Percentiles rank a stretch among this genome's conserved stretches.
Evolutionary conservation across 805 yeast species (phyloP).

Genomic region (Hanseniaspora osmophila): DNA sequence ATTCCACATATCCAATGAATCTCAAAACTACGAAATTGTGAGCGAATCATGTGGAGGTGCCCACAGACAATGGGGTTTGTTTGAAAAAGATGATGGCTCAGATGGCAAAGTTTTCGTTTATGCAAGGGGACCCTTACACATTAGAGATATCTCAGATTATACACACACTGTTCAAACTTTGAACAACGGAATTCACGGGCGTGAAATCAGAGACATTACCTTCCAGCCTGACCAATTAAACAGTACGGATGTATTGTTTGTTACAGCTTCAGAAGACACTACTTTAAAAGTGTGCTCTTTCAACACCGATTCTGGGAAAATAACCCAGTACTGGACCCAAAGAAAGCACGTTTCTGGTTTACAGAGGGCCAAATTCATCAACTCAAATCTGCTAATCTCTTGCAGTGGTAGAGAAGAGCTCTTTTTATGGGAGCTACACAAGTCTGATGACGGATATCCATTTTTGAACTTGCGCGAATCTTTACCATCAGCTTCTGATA

Average conservation of each 20-base stretch:
- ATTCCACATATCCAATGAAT: constrained; percentile 74
- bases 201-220: constrained; percentile 72
- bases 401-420: constrained; percentile 85
- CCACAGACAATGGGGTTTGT: constrained; percentile 68
- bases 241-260: constrained; percentile 27
- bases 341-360: constrained; percentile 82
- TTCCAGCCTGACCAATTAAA: constrained; percentile 26
- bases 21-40: constrained; percentile 53
- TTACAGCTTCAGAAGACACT: constrained; percentile 86
- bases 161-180: constrained; percentile 21
- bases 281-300: constrained; percentile 44
- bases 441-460: constrained; percentile 24
- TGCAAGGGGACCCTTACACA: neutral
- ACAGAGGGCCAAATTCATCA: constrained; percentile 53
- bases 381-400: constrained; percentile 32
- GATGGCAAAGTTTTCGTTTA: neutral
- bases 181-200: constrained; percentile 68
- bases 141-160: neutral
- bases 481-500: constrained; percentile 37
- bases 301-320: constrained; percentile 24
- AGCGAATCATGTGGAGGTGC: constrained; percentile 81
- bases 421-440: constrained; percentile 54
- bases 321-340: constrained; percentile 43
- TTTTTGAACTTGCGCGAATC: constrained; percentile 35
- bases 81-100: constrained; percentile 3